These are phyloP conservation scores for Solanum medicagineum DNA, from an alignment of 257 asterid genomes.

Conservation along the genomic window DNA sequence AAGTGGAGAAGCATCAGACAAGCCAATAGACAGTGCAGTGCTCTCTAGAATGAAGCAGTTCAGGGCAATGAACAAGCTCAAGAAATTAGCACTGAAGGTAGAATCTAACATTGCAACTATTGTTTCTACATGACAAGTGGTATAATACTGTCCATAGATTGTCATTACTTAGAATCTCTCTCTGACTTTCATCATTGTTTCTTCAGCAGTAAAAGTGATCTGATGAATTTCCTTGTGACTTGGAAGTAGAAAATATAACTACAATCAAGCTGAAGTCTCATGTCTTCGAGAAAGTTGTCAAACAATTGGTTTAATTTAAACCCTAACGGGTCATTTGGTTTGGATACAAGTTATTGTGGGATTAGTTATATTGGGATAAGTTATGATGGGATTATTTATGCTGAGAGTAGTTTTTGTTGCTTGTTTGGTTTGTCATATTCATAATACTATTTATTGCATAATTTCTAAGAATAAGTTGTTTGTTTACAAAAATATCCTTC, in stretches of 20 bases:
- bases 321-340: too few relatives aligned
- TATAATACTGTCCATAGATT: background rate
- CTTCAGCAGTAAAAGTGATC: background rate
- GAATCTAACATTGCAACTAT: background rate
- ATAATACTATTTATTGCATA: too few relatives aligned
- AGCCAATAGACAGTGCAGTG: constrained; percentile 74
- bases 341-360: too few relatives aligned
- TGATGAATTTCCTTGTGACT: background rate
- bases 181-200: background rate
- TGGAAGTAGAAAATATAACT: background rate
- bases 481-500: too few relatives aligned
- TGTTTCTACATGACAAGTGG: background rate
- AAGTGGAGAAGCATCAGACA: constrained; percentile 64
- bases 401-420: too few relatives aligned
- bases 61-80: constrained; percentile 78
- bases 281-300: background rate
- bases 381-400: too few relatives aligned
- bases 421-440: too few relatives aligned
- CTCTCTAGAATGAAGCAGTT: constrained; percentile 81
- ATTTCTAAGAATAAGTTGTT: too few relatives aligned
- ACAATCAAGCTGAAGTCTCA: background rate
- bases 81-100: constrained; percentile 73
- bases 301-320: background rate
- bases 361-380: too few relatives aligned
- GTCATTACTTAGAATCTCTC: background rate